A percentile compares a stretch with the other conserved stretches of the same genome.
These are phyloP conservation scores for Didymosphaeria variabile DNA, from an alignment of 2,329 filamentous ascomycete genomes.

Conservation along the genomic window DNA sequence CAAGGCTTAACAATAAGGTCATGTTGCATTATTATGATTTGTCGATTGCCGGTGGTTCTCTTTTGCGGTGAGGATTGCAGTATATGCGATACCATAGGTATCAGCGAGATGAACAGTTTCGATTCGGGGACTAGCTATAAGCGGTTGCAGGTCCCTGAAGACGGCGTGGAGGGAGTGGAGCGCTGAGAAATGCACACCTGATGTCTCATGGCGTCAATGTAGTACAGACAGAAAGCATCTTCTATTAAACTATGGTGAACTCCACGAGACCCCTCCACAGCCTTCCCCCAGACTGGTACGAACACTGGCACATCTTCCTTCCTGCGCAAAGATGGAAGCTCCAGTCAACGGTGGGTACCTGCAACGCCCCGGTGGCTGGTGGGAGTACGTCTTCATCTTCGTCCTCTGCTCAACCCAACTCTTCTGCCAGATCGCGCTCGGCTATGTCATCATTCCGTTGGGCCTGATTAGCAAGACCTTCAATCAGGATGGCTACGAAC, in stretches of 20 bases:
- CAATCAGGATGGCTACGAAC: constrained; percentile 39
- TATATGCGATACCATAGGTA: too few relatives aligned
- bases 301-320: background rate
- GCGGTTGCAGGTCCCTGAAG: background rate
- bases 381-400: background rate
- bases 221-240: background rate
- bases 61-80: background rate
- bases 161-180: background rate
- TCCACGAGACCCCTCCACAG: background rate
- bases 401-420: background rate
- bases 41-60: background rate
- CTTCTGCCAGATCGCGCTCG: constrained; percentile 31
- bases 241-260: background rate
- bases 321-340: background rate
- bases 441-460: constrained; percentile 45
- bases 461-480: constrained; percentile 56
- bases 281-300: background rate
- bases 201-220: background rate
- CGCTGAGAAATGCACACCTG: background rate
- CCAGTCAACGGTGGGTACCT: background rate
- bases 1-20: background rate
- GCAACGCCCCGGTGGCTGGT: background rate
- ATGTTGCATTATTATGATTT: background rate
- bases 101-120: background rate
- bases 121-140: background rate